phyloP scores from a whole-genome alignment of 257 asterid genomes.

The Solanum ahanhuiri region DNA sequence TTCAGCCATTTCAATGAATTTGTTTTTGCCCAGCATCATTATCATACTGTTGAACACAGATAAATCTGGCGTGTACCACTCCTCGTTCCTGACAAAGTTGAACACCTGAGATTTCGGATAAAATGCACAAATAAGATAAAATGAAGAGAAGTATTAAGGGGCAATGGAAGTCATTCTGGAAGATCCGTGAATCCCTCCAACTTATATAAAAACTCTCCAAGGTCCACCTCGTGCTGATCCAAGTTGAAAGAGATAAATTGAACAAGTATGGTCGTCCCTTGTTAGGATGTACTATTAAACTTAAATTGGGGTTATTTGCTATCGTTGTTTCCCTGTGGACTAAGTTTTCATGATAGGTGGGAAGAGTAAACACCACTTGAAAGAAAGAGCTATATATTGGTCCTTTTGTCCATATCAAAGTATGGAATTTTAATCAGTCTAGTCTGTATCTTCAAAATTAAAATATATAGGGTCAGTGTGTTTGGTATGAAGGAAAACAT shows the following conservation, averaged over 20 bases:
- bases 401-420: neutral
- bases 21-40: slow-evolving; percentile 44
- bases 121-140: neutral
- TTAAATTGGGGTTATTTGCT: neutral
- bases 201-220: neutral
- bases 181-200: neutral
- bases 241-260: neutral
- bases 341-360: neutral
- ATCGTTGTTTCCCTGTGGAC: neutral
- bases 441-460: neutral
- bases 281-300: neutral
- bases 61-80: slow-evolving; percentile 50
- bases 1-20: slow-evolving; percentile 45
- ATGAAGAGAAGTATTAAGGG: neutral
- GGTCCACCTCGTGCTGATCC: neutral
- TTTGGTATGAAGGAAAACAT: no score
- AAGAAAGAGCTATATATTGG: neutral
- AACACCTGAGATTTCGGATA: slow-evolving; percentile 49
- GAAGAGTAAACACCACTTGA: neutral
- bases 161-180: neutral
- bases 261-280: slow-evolving; percentile 2
- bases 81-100: slow-evolving; percentile 44
- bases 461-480: neutral
- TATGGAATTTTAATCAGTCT: neutral
- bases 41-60: slow-evolving; percentile 50